Conservation (phyloP, 2,329 filamentous ascomycete species). For the Epichloe uncinata region DNA sequence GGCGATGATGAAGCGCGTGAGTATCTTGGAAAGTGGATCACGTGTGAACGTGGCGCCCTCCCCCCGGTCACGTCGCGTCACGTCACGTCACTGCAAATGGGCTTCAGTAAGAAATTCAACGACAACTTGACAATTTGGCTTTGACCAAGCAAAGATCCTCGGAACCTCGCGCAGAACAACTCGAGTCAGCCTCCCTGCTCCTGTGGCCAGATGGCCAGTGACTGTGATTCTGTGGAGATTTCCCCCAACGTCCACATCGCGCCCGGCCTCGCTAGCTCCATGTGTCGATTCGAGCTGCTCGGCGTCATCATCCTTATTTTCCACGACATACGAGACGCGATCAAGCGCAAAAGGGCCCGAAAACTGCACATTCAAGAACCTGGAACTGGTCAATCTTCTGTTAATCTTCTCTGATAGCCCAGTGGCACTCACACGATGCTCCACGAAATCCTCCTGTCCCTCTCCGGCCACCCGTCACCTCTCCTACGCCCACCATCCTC, state of each 20-base stretch:
- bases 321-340: conserved; percentile 28
- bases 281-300: conserved; percentile 42
- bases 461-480: conserved; percentile 86
- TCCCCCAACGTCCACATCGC: neutral
- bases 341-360: conserved; percentile 22
- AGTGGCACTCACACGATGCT: conserved; percentile 50
- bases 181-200: neutral
- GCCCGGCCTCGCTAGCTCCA: conserved; percentile 12
- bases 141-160: neutral
- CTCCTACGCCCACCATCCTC: conserved; percentile 49
- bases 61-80: neutral
- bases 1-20: too few relatives aligned
- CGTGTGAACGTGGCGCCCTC: neutral
- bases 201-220: neutral
- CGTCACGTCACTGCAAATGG: neutral
- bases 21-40: neutral
- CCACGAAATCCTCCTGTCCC: conserved; percentile 93
- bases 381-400: conserved; percentile 3
- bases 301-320: conserved; percentile 35
- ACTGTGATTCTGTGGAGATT: neutral
- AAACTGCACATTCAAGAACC: conserved; percentile 9
- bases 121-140: neutral
- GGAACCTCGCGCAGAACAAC: neutral
- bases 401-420: neutral
- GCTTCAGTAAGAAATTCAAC: neutral